These are phyloP conservation scores for Achlya hypogyna DNA, from an alignment of 352 stramenopile genomes.

Conservation along the genomic window DNA sequence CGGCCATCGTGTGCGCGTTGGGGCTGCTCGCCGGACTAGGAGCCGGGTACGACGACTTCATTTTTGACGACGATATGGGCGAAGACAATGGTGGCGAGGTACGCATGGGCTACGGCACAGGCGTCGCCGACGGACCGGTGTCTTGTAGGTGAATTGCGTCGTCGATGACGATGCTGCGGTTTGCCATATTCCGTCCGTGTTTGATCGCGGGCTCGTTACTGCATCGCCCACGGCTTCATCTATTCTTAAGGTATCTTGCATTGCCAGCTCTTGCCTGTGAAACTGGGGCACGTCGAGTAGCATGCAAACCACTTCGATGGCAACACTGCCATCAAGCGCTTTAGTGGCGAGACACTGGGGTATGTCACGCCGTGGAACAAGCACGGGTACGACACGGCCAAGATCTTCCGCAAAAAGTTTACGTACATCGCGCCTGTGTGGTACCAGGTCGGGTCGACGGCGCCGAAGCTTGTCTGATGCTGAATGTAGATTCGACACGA, in stretches of 20 bases:
- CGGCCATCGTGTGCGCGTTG: not conserved
- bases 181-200: constrained; percentile 27
- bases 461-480: not conserved
- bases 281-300: not conserved
- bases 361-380: constrained; percentile 80
- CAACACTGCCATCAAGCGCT: constrained; percentile 26
- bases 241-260: constrained; percentile 27
- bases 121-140: too few relatives aligned
- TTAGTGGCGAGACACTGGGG: constrained; percentile 47
- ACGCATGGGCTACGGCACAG: too few relatives aligned
- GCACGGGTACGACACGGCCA: constrained; percentile 63
- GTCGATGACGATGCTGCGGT: not conserved
- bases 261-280: not conserved
- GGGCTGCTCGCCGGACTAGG: not conserved
- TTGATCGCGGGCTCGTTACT: constrained; percentile 42
- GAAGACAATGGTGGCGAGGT: not conserved
- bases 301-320: not conserved
- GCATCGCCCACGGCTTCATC: constrained; percentile 34
- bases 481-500: constrained; percentile 28
- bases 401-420: constrained; percentile 61
- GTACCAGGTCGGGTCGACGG: constrained; percentile 43
- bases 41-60: not conserved
- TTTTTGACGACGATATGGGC: not conserved
- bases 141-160: not conserved
- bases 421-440: constrained; percentile 72